Percentiles rank a stretch among this genome's conserved stretches.
Conservation (phyloP, 2,329 filamentous ascomycete genomes). For the Aspergillus bombycis region DNA sequence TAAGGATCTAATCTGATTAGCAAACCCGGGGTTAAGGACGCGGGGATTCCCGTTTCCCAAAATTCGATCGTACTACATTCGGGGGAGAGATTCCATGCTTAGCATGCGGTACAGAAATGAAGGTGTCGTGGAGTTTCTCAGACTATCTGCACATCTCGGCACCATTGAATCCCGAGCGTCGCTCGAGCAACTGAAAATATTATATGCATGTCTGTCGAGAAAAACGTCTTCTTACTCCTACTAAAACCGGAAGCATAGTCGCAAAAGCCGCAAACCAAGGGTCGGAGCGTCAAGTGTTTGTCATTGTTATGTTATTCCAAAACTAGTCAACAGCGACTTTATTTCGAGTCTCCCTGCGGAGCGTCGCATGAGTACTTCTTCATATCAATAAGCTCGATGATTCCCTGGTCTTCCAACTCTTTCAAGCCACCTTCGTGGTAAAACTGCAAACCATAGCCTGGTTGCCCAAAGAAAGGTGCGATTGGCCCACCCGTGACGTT, state of each 20-base stretch:
- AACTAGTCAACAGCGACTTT: background rate
- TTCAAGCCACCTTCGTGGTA: background rate
- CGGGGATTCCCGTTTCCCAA: background rate
- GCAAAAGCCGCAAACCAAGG: background rate
- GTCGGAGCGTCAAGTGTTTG: background rate
- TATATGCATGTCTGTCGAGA: too few relatives aligned
- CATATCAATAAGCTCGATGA: background rate
- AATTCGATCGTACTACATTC: background rate
- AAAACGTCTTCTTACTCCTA: background rate
- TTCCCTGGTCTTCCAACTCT: background rate
- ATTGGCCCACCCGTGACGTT: conserved; percentile 50
- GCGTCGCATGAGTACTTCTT: background rate
- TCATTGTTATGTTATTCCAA: background rate
- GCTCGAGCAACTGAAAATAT: background rate
- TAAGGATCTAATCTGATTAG: background rate
- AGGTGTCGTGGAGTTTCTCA: too few relatives aligned
- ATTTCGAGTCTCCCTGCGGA: background rate
- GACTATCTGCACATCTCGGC: too few relatives aligned
- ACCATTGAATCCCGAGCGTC: background rate
- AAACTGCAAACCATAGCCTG: conserved; percentile 32
- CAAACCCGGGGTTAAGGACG: background rate
- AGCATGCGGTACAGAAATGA: too few relatives aligned
- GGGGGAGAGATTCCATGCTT: background rate
- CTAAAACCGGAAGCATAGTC: background rate
- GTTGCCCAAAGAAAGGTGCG: conserved; percentile 55